Percentiles rank a stretch among this genome's conserved stretches.
phyloP scores from a whole-genome alignment of 305 asterid species.

The Coffea humblotiana region DNA sequence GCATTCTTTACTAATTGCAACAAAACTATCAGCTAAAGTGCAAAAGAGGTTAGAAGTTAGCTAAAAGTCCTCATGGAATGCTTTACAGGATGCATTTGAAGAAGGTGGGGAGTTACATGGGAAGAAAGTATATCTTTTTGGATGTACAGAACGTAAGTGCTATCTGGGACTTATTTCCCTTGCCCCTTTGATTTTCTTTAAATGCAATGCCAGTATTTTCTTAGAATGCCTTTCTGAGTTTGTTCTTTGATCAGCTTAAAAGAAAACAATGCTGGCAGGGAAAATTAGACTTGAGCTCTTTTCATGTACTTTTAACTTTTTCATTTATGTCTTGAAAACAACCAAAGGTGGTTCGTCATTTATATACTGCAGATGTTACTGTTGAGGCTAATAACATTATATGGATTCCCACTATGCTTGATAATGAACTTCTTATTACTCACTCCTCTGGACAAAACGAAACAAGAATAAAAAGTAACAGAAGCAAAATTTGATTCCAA shows the following conservation, averaged over 20 bases:
- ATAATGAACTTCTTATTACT: neutral
- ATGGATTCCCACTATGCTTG: neutral
- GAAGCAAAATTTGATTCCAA: neutral
- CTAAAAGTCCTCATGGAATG: slow-evolving; percentile 27
- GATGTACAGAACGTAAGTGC: slow-evolving; percentile 90
- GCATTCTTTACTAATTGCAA: neutral
- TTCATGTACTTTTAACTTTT: neutral
- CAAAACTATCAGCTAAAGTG: neutral
- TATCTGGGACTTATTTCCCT: slow-evolving; percentile 1
- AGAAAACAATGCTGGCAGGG: neutral
- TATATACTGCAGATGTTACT: neutral
- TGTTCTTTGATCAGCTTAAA: neutral
- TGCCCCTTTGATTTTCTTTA: neutral
- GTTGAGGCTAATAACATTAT: neutral
- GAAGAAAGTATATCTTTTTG: slow-evolving; percentile 78
- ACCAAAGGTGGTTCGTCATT: too few relatives aligned
- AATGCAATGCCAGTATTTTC: neutral
- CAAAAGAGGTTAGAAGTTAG: slow-evolving; percentile 12
- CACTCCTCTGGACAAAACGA: neutral
- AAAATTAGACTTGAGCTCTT: neutral
- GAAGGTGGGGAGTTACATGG: slow-evolving; percentile 76
- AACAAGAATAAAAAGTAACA: neutral
- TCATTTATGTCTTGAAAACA: neutral
- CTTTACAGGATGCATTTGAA: slow-evolving; percentile 77
- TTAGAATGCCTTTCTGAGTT: neutral